Base-by-base conservation (phyloP, 768 basidiomycete species). In the Termitomyces sp. region DNA sequence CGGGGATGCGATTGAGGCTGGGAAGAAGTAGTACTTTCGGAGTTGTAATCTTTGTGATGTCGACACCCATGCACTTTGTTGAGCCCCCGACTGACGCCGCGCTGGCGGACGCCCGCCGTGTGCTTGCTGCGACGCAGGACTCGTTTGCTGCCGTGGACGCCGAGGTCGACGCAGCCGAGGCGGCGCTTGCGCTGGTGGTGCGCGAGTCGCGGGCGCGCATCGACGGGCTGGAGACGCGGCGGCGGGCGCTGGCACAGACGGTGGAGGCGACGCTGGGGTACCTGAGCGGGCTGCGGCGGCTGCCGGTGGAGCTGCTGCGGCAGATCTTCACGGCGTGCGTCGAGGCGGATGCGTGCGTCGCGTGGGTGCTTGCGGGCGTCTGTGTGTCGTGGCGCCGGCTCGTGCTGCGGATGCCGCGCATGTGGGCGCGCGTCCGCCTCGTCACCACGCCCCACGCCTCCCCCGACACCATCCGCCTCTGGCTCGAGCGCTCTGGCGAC, bases 341-440 rank as follows among this genome's bases (percentile, higher is more conserved):
- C 61, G 83, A 87, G 55, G 81, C 82, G 55, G 77, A 87, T 67
- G 81, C 86, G n/a, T 86, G 85, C 65, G 84, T 81, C 65, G 86
- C 87, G 7, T 92, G 90, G 90, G 80, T 85, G 24, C 78, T 91
- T 42, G 78, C 87, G 4, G 80, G 86, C 0, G 88, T 91, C 4
- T 89, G 83, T 61, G 67, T 77, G 7, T 72, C 79, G 16, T 92
- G 90, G 90, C 76, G 90, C 53, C 74, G 78, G 51, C 74, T 88
- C 42, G 81, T 81, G 3, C 71, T 91, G 31, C 74, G 78, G 22
- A 88, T 88, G 70, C 90, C 89, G 5, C 77, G 64, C 42, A 69
- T 92, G 44, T 92, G 90, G 90, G 87, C 88, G 49, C 90, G 87
- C 78, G 88, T 89, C 63, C 87, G 88, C 20, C 81, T 92, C 42